A percentile compares a stretch with the other conserved stretches of the same genome.
These are phyloP conservation scores for Backusella psychrophila DNA, from an alignment of 192 early-diverging fungal species.

Conservation along the genomic window DNA sequence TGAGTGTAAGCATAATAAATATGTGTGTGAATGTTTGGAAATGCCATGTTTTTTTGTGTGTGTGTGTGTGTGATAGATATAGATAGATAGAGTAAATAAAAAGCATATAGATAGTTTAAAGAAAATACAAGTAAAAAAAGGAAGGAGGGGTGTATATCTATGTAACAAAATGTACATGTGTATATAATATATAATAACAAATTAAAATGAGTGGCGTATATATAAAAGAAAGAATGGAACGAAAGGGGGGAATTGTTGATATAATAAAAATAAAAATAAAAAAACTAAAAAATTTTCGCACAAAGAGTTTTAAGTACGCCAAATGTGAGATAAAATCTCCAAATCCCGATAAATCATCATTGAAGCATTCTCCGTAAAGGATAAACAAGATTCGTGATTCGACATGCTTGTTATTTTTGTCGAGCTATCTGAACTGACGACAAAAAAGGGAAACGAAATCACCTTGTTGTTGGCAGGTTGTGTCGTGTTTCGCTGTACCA, in stretches of 20 bases:
- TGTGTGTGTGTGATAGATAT: not conserved
- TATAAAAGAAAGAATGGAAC: not conserved
- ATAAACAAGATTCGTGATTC: slow-evolving; percentile 11
- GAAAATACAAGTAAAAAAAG: not conserved
- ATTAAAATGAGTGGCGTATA: not conserved
- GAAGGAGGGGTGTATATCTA: not conserved
- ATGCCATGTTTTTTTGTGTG: not conserved
- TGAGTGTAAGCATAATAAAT: slow-evolving; percentile 7
- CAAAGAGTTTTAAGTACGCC: not conserved
- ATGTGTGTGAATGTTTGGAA: slow-evolving; percentile 3
- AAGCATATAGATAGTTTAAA: not conserved
- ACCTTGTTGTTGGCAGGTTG: not conserved
- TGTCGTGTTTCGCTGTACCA: not conserved
- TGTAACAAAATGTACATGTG: no score
- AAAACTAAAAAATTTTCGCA: no score
- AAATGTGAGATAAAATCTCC: slow-evolving; percentile 6
- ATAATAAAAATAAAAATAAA: no score
- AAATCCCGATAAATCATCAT: slow-evolving; percentile 7
- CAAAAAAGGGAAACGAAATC: slow-evolving; percentile 6
- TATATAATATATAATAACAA: not conserved
- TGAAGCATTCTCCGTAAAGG: not conserved
- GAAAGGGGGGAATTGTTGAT: not conserved
- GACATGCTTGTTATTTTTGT: not conserved
- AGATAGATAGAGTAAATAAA: slow-evolving; percentile 4
- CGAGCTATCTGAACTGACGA: not conserved